Percentiles rank a stretch among this genome's conserved stretches.
These are phyloP conservation scores for Aleurites moluccanus DNA, from an alignment of 441 rosid species.

Conservation along the genomic window DNA sequence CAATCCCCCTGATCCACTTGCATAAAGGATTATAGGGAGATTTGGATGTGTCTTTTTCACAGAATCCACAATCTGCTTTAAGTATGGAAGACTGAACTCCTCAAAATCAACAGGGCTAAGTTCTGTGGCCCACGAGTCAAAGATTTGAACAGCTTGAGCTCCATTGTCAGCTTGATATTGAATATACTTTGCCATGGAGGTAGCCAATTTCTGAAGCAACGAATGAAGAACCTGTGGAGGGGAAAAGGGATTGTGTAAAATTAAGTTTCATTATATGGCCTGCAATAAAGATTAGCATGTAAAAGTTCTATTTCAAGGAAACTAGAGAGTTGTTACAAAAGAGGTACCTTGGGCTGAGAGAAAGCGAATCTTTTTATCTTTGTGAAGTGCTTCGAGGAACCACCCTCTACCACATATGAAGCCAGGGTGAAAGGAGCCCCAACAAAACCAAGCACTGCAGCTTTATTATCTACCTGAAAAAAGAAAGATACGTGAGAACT, in stretches of 20 bases:
- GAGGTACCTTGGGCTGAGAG: slow-evolving; percentile 78
- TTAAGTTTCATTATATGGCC: slow-evolving; percentile 4
- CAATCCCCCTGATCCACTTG: slow-evolving; percentile 93
- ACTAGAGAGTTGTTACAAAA: not conserved
- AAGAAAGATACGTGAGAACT: slow-evolving; percentile 1
- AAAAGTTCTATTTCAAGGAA: not conserved
- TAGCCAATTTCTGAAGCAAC: slow-evolving; percentile 77
- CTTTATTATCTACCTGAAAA: slow-evolving; percentile 67
- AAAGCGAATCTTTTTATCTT: slow-evolving; percentile 84
- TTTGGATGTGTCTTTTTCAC: slow-evolving; percentile 81
- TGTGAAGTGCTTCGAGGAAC: slow-evolving; percentile 89
- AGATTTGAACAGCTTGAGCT: slow-evolving; percentile 97
- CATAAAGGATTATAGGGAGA: slow-evolving; percentile 85
- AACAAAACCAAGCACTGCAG: slow-evolving; percentile 91
- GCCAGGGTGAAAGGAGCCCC: slow-evolving; percentile 99
- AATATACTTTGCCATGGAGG: slow-evolving; percentile 82
- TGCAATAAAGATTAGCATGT: not conserved
- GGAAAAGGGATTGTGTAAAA: slow-evolving; percentile 12
- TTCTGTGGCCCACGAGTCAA: slow-evolving; percentile 98
- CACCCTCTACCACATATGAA: slow-evolving; percentile 91
- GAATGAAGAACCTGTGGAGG: slow-evolving; percentile 69
- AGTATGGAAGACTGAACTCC: slow-evolving; percentile 84
- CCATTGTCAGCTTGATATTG: slow-evolving; percentile 83
- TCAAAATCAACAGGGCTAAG: slow-evolving; percentile 96
- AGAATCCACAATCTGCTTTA: slow-evolving; percentile 77